Evolutionary conservation across 2,329 filamentous ascomycete genomes (phyloP).

Genomic region (Aspergillus aculeatus): DNA sequence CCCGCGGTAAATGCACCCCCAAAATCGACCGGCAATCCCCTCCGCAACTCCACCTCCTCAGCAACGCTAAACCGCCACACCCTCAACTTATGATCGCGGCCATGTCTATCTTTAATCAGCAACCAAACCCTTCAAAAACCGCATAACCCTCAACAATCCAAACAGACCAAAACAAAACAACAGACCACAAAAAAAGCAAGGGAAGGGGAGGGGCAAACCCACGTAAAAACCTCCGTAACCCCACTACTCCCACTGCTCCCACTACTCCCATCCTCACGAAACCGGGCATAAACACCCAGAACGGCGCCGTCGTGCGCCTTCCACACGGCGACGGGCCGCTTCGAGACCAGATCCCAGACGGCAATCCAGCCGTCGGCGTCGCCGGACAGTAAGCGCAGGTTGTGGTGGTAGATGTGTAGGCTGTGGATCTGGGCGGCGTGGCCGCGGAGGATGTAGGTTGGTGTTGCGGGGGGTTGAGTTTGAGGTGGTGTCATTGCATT

Average conservation of each 20-base stretch:
- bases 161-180: too few species aligned
- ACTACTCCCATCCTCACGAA: conserved; percentile 55
- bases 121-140: too few species aligned
- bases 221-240: conserved; percentile 77
- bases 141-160: too few species aligned
- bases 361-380: conserved; percentile 89
- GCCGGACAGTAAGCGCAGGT: conserved; percentile 76
- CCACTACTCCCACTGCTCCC: conserved; percentile 55
- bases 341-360: conserved; percentile 78
- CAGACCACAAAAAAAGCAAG: not conserved
- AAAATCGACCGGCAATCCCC: not conserved
- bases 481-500: not conserved
- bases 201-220: conserved; percentile 39
- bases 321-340: conserved; percentile 82
- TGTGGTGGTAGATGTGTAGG: conserved; percentile 68
- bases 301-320: conserved; percentile 76
- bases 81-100: conserved; percentile 79
- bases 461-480: conserved; percentile 52
- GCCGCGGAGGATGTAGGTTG: conserved; percentile 75
- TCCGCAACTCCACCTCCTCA: conserved; percentile 2
- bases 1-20: not conserved
- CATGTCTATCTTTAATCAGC: conserved; percentile 62
- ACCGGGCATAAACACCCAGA: conserved; percentile 68
- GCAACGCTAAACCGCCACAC: conserved; percentile 77
- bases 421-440: conserved; percentile 79